A percentile compares a stretch with the other conserved stretches of the same genome.
These are phyloP conservation scores for Arachnomyces sp. DNA, from an alignment of 2,329 filamentous ascomycete genomes.

Conservation along the genomic window DNA sequence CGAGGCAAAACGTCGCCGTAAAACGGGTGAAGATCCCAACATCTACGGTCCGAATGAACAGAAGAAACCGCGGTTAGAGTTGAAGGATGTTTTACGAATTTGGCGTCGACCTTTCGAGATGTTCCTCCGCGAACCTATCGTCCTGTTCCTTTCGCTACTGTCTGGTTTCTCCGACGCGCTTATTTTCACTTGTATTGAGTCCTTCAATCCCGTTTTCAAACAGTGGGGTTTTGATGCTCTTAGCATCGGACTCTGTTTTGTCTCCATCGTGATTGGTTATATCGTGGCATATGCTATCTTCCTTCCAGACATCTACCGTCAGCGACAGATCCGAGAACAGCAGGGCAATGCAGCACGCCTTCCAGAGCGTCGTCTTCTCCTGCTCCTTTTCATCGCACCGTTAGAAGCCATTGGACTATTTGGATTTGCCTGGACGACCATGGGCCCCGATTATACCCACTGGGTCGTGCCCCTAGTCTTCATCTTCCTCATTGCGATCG, in stretches of 20 bases:
- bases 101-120: slow-evolving; percentile 56
- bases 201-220: slow-evolving; percentile 50
- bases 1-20: slow-evolving; percentile 66
- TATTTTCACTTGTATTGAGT: slow-evolving; percentile 60
- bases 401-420: slow-evolving; percentile 61
- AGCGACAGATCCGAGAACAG: slow-evolving; percentile 28
- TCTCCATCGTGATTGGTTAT: slow-evolving; percentile 45
- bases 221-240: slow-evolving; percentile 50
- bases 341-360: slow-evolving; percentile 43
- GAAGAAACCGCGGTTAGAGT: slow-evolving; percentile 51
- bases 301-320: slow-evolving; percentile 42
- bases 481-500: slow-evolving; percentile 58
- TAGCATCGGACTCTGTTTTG: slow-evolving; percentile 38
- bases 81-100: slow-evolving; percentile 48
- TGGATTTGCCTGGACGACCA: slow-evolving; percentile 60
- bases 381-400: slow-evolving; percentile 54
- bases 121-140: slow-evolving; percentile 58
- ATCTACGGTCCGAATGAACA: slow-evolving; percentile 66
- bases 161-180: slow-evolving; percentile 57
- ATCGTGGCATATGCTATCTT: slow-evolving; percentile 46
- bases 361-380: slow-evolving; percentile 58
- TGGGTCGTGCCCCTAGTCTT: slow-evolving; percentile 64
- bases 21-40: slow-evolving; percentile 49
- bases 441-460: slow-evolving; percentile 54
- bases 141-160: slow-evolving; percentile 51